These are phyloP conservation scores for Pseudopyricularia cyperi DNA, from an alignment of 2,329 filamentous ascomycete species.

Conservation along the genomic window DNA sequence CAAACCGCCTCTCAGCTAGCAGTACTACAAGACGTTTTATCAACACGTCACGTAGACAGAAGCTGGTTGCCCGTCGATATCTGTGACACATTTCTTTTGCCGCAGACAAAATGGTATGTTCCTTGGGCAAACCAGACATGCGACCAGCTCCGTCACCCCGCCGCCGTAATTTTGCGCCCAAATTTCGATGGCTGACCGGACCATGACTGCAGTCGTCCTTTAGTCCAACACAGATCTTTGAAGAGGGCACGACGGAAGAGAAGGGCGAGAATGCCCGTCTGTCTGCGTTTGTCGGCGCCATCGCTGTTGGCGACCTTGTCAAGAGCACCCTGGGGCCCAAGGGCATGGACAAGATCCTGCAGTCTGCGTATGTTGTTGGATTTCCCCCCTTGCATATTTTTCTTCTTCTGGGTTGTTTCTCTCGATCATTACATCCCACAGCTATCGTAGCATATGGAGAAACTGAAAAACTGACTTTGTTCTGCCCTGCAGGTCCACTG, in stretches of 20 bases:
- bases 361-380: conserved; percentile 54
- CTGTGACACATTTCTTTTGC: neutral
- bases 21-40: neutral
- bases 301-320: conserved; percentile 91
- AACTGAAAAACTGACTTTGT: conserved; percentile 6
- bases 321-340: conserved; percentile 96
- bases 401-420: conserved; percentile 6
- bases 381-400: conserved; percentile 4
- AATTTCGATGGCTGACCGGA: neutral
- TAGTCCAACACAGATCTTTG: conserved; percentile 96
- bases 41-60: neutral
- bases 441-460: too few relatives aligned
- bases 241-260: conserved; percentile 91
- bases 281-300: conserved; percentile 94
- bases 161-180: neutral
- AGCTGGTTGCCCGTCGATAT: neutral
- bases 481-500: conserved; percentile 56
- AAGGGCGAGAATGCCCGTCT: conserved; percentile 99
- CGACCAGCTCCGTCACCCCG: neutral
- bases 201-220: conserved; percentile 35
- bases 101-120: neutral
- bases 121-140: neutral
- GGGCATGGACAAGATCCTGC: conserved; percentile 97
- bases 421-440: too few relatives aligned
- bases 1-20: neutral